These are phyloP conservation scores for Ramaria rubella DNA, from an alignment of 768 basidiomycete species.

Conservation along the genomic window DNA sequence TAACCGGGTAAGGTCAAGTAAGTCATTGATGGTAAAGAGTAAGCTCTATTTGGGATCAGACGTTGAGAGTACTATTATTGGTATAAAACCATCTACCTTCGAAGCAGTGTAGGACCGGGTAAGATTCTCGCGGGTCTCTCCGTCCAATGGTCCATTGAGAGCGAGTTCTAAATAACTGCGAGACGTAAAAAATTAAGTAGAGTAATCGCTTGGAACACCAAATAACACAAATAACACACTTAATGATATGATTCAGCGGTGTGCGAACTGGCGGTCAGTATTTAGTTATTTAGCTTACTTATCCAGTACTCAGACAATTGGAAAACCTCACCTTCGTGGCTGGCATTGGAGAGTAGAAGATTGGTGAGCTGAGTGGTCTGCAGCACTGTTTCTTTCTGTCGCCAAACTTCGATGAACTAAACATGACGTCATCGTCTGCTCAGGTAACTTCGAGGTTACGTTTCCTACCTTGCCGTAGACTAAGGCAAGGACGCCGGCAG, in stretches of 20 bases:
- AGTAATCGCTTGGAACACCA: neutral
- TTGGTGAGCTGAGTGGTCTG: conserved; percentile 69
- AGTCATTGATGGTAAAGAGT: conserved; percentile 78
- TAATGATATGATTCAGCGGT: conserved; percentile 78
- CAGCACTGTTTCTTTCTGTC: conserved; percentile 70
- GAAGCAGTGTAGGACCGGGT: conserved; percentile 68
- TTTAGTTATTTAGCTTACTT: neutral
- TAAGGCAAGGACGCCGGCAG: conserved; percentile 68
- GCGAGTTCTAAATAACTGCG: conserved; percentile 72
- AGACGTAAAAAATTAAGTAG: neutral
- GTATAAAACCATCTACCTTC: conserved; percentile 35
- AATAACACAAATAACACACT: conserved; percentile 33
- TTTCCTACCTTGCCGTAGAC: conserved; percentile 63
- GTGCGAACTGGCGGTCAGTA: conserved; percentile 47
- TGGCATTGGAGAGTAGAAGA: conserved; percentile 70
- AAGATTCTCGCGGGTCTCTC: conserved; percentile 69
- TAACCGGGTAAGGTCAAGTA: conserved; percentile 71
- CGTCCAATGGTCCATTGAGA: conserved; percentile 64
- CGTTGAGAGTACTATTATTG: neutral
- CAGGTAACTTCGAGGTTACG: neutral
- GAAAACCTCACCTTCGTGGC: conserved; percentile 57
- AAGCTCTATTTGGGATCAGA: conserved; percentile 39
- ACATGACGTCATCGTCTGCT: neutral
- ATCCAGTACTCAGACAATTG: neutral
- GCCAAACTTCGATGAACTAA: conserved; percentile 80